phyloP scores from a whole-genome alignment of 2,329 filamentous ascomycete genomes.

The Sordariomycetes sp. region DNA sequence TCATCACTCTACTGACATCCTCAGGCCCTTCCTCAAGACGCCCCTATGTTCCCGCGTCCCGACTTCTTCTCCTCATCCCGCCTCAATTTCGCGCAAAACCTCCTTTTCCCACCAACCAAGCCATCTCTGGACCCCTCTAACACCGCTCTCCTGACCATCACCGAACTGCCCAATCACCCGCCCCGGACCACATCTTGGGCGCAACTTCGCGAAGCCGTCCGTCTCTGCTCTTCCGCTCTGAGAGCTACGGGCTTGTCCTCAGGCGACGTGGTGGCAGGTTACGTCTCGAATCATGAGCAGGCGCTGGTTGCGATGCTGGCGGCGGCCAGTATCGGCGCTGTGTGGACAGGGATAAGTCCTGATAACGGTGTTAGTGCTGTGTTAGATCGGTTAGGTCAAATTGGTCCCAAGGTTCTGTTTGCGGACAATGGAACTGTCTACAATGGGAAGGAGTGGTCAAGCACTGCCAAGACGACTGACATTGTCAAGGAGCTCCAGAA shows the following conservation, averaged over 20 bases:
- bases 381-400: conserved; percentile 77
- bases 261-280: conserved; percentile 55
- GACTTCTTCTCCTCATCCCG: conserved; percentile 71
- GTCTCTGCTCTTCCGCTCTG: conserved; percentile 62
- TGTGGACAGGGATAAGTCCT: conserved; percentile 90
- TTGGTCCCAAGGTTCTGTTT: conserved; percentile 74
- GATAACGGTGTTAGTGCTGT: conserved; percentile 90
- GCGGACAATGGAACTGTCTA: conserved; percentile 84
- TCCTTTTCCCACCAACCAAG: conserved; percentile 61
- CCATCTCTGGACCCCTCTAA: conserved; percentile 40
- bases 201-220: conserved; percentile 69
- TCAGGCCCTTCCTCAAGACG: conserved; percentile 51
- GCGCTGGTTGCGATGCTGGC: conserved; percentile 84
- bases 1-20: conserved; percentile 3
- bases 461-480: conserved; percentile 67
- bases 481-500: conserved; percentile 56
- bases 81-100: conserved; percentile 92
- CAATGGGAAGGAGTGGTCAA: conserved; percentile 84
- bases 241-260: conserved; percentile 49
- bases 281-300: conserved; percentile 83
- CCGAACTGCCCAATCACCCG: conserved; percentile 56
- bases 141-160: conserved; percentile 70
- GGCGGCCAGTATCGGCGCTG: conserved; percentile 69
- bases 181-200: conserved; percentile 58
- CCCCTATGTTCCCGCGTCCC: conserved; percentile 77